phyloP scores from a whole-genome alignment of 371 early-diverging fungal genomes.

The Mortierella sp. region DNA sequence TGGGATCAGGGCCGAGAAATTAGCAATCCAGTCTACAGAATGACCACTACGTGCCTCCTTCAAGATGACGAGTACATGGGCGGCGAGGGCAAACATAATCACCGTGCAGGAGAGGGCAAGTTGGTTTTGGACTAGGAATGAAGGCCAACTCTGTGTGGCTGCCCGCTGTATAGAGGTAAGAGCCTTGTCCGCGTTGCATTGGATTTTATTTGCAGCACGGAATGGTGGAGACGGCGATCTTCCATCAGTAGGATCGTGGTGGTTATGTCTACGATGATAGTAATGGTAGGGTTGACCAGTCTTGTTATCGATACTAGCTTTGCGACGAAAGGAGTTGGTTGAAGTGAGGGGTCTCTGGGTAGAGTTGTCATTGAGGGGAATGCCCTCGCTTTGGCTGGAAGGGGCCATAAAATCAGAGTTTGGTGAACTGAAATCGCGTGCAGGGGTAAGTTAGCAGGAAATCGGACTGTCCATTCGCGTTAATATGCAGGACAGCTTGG shows the following conservation, averaged over 20 bases:
- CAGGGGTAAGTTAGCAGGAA: background rate
- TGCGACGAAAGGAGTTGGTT: conserved; percentile 39
- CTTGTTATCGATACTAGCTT: conserved; percentile 31
- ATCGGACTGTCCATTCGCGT: conserved; percentile 23
- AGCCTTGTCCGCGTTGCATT: conserved; percentile 10
- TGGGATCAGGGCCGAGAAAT: conserved; percentile 42
- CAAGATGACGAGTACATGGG: conserved; percentile 23
- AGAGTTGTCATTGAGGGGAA: background rate
- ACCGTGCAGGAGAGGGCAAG: conserved; percentile 36
- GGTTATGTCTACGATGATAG: conserved; percentile 38
- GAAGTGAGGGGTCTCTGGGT: conserved; percentile 5
- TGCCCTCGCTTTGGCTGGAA: background rate
- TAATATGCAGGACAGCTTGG: background rate
- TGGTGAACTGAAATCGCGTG: conserved; percentile 9
- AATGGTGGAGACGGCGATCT: conserved; percentile 46
- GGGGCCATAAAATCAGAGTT: background rate
- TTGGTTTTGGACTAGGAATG: conserved; percentile 47
- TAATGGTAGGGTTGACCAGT: conserved; percentile 49
- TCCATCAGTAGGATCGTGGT: conserved; percentile 41
- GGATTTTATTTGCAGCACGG: background rate
- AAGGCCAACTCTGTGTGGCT: conserved; percentile 33
- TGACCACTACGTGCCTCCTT: conserved; percentile 32
- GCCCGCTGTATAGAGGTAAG: conserved; percentile 2
- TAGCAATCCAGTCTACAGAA: conserved; percentile 32
- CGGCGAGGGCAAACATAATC: conserved; percentile 25